Conservation (phyloP, 1,284 basidiomycete species). For the Caloboletus firmus region DNA sequence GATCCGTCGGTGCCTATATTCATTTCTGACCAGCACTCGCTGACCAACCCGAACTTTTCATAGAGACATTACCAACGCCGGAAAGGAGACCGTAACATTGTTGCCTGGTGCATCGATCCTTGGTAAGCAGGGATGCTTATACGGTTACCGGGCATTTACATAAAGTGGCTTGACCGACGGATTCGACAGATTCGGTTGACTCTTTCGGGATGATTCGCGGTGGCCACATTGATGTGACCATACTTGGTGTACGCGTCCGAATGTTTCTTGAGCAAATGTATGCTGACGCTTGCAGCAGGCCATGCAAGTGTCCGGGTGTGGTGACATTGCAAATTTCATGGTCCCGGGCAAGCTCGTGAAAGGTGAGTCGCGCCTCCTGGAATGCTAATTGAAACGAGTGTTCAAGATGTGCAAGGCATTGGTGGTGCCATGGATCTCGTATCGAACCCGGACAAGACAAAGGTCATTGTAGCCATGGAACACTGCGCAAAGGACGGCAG, state of each 20-base stretch:
- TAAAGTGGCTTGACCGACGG: constrained; percentile 16
- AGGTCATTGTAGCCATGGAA: constrained; percentile 84
- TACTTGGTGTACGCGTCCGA: constrained; percentile 61
- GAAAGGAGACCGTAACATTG: constrained; percentile 91
- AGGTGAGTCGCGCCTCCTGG: constrained; percentile 41
- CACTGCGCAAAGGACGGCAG: constrained; percentile 86
- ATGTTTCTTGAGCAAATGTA: constrained; percentile 11
- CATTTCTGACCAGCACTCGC: not conserved
- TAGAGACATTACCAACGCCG: constrained; percentile 89
- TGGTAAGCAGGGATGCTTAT: constrained; percentile 42
- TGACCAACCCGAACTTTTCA: not conserved
- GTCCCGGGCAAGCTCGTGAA: constrained; percentile 89
- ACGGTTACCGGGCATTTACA: not conserved
- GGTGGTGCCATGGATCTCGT: constrained; percentile 95
- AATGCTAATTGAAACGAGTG: not conserved
- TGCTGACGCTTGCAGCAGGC: constrained; percentile 51
- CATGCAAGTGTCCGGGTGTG: constrained; percentile 88
- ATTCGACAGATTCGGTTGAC: constrained; percentile 68
- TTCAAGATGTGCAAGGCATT: constrained; percentile 56
- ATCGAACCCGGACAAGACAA: constrained; percentile 87
- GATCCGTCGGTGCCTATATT: constrained; percentile 64
- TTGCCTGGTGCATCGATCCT: constrained; percentile 90
- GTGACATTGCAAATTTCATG: constrained; percentile 97
- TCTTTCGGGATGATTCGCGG: constrained; percentile 95
- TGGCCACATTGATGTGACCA: constrained; percentile 91